These are phyloP conservation scores for Daucus carota DNA, from an alignment of 129 eudicot species.

Conservation along the genomic window DNA sequence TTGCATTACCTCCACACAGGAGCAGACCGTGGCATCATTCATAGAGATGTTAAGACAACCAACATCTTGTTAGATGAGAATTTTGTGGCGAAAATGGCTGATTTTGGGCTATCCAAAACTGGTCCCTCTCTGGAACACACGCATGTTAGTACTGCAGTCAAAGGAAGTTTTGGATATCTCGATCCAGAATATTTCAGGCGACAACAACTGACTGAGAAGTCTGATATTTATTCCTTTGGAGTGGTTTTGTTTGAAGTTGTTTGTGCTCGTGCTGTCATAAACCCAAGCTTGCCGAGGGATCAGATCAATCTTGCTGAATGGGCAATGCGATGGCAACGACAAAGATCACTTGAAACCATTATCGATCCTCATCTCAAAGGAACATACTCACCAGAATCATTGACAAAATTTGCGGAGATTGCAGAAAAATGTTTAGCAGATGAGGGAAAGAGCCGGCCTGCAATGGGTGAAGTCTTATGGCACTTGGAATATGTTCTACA, in stretches of 20 bases:
- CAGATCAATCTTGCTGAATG: constrained; percentile 84
- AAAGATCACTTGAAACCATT: constrained; percentile 51
- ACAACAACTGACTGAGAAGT: constrained; percentile 45
- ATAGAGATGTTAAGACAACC: constrained; percentile 74
- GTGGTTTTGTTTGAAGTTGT: constrained; percentile 70
- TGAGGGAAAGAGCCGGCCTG: constrained; percentile 60
- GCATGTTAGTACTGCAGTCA: constrained; percentile 81
- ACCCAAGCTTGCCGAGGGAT: constrained; percentile 65
- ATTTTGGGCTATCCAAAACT: constrained; percentile 73
- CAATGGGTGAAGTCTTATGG: constrained; percentile 84
- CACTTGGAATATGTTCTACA: constrained; percentile 70
- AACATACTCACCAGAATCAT: constrained; percentile 35
- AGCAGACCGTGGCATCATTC: constrained; percentile 57
- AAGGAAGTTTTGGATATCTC: constrained; percentile 45
- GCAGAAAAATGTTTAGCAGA: constrained; percentile 83
- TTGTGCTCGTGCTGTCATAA: constrained; percentile 63
- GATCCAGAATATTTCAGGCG: constrained; percentile 45
- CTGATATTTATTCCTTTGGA: constrained; percentile 59
- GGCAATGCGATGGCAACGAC: constrained; percentile 70
- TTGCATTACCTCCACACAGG: constrained; percentile 86
- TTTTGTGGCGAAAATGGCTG: constrained; percentile 69
- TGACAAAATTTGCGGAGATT: constrained; percentile 54
- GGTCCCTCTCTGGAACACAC: constrained; percentile 79
- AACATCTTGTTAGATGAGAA: constrained; percentile 69
- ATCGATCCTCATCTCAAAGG: constrained; percentile 44